phyloP scores from a whole-genome alignment of 2,329 filamentous ascomycete genomes.

The Pseudogymnoascus pannorum region DNA sequence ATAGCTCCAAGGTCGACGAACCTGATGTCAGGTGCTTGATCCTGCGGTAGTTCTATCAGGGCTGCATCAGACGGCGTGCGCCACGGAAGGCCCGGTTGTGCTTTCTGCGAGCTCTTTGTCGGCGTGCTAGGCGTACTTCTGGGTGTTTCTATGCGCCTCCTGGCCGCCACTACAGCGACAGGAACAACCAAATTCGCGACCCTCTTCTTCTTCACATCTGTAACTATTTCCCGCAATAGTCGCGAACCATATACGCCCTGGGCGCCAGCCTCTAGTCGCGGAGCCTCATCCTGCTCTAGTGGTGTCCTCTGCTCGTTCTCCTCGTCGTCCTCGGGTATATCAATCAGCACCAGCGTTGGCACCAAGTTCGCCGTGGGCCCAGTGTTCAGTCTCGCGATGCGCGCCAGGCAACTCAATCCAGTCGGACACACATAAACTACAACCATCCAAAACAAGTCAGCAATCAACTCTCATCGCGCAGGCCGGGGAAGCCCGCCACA shows the following conservation, averaged over 20 bases:
- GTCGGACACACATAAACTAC: slow-evolving; percentile 47
- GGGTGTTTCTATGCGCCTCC: background rate
- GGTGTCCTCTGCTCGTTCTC: slow-evolving; percentile 9
- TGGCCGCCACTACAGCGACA: slow-evolving; percentile 15
- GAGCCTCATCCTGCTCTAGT: background rate
- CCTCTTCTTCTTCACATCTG: slow-evolving; percentile 15
- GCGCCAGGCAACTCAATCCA: slow-evolving; percentile 43
- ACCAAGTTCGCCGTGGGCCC: slow-evolving; percentile 37
- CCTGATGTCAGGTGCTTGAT: slow-evolving; percentile 51
- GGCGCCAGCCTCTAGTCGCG: background rate
- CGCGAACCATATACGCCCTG: background rate
- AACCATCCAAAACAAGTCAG: background rate
- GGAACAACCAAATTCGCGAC: slow-evolving; percentile 18
- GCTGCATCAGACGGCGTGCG: slow-evolving; percentile 13
- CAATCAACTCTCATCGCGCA: background rate
- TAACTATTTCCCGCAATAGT: background rate
- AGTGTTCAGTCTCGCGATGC: slow-evolving; percentile 44
- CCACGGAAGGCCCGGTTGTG: no score
- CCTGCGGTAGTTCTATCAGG: slow-evolving; percentile 32
- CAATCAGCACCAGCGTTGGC: slow-evolving; percentile 49
- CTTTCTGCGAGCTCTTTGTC: no score
- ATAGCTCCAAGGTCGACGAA: slow-evolving; percentile 81
- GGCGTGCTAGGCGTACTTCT: background rate
- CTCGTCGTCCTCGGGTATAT: slow-evolving; percentile 39
- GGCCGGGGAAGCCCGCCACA: background rate